Conservation (phyloP, 257 asterid genomes). For the Solanum ossicruentum region DNA sequence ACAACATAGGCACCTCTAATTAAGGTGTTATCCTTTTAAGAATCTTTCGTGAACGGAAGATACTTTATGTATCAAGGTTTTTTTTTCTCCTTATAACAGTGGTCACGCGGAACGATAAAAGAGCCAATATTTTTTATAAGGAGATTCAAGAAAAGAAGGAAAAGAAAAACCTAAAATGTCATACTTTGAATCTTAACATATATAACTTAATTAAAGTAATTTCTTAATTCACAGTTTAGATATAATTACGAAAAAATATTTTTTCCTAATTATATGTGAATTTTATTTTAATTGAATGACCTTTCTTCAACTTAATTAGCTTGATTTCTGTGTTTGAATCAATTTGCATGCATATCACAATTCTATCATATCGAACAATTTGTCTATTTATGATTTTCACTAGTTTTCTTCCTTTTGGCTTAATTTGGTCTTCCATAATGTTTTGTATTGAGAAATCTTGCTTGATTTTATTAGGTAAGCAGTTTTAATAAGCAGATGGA, state of each 20-base stretch:
- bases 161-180: too few species aligned
- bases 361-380: too few species aligned
- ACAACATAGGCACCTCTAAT: neutral
- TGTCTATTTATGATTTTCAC: neutral
- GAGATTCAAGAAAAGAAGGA: too few species aligned
- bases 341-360: neutral
- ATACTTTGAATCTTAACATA: too few species aligned
- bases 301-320: too few species aligned
- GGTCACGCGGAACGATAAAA: neutral
- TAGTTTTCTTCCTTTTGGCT: neutral
- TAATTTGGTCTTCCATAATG: neutral
- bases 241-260: too few species aligned
- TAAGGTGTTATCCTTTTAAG: neutral
- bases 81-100: too few species aligned
- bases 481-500: slow-evolving; percentile 32
- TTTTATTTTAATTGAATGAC: too few species aligned
- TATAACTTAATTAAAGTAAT: too few species aligned
- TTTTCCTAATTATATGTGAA: too few species aligned
- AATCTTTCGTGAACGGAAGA: neutral
- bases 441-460: neutral
- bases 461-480: slow-evolving; percentile 20
- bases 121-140: neutral
- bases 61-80: too few species aligned
- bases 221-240: too few species aligned
- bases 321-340: neutral